phyloP scores from a whole-genome alignment of 768 basidiomycete species.

The Tephrocybe sp. region DNA sequence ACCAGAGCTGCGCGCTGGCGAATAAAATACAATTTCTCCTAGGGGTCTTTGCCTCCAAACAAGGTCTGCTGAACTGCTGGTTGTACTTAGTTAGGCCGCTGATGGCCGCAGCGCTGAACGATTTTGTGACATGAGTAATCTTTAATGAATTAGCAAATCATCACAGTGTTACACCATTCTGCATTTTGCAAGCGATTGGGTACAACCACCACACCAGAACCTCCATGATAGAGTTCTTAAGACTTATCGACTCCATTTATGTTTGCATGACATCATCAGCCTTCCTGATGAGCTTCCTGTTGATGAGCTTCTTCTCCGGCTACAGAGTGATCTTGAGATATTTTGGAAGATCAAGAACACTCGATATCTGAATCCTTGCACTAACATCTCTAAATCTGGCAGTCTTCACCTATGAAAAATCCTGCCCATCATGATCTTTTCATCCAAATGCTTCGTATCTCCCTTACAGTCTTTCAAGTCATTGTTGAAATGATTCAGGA shows the following conservation, averaged over 20 bases:
- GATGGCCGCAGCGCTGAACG: no score
- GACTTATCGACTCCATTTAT: slow-evolving; percentile 1
- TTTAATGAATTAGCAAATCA: no score
- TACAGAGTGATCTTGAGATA: not conserved
- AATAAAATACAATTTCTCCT: no score
- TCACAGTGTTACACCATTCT: no score
- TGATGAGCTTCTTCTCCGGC: slow-evolving; percentile 1
- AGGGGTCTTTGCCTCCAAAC: no score
- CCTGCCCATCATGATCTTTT: slow-evolving; percentile 6
- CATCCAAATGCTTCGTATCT: not conserved
- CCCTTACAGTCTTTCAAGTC: not conserved
- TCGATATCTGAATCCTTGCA: not conserved
- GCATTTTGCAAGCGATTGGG: no score
- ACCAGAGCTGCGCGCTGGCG: no score
- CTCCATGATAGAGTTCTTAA: slow-evolving; percentile 3
- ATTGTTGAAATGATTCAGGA: no score
- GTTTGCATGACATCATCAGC: not conserved
- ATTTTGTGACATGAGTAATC: no score
- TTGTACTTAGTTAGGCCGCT: no score
- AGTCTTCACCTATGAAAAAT: slow-evolving; percentile 9
- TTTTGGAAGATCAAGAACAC: not conserved
- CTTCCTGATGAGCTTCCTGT: slow-evolving; percentile 3
- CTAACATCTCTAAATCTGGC: slow-evolving; percentile 8
- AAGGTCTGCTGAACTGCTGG: no score
- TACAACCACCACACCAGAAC: not conserved